phyloP scores from a whole-genome alignment of 805 yeast species.

The Pichia heedii region DNA sequence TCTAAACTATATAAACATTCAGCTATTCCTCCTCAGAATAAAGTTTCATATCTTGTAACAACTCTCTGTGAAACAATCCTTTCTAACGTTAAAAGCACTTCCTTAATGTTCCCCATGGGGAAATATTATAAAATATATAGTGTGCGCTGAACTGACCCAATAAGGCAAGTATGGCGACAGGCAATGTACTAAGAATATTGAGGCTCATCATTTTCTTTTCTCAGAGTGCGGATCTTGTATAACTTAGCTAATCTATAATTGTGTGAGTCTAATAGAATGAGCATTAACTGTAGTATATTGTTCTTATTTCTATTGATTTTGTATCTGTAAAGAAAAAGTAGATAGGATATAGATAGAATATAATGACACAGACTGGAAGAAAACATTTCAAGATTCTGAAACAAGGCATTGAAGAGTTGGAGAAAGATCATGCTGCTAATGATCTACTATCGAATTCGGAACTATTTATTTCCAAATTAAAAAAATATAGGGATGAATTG shows the following conservation, averaged over 20 bases:
- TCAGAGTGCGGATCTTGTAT: too few species aligned
- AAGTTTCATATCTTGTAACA: neutral
- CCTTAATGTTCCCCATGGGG: neutral
- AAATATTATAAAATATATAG: neutral
- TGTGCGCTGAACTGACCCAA: neutral
- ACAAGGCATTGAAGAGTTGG: constrained; percentile 28
- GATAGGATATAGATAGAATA: too few species aligned
- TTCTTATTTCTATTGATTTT: too few species aligned
- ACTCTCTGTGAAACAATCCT: neutral
- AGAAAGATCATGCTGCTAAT: constrained; percentile 44
- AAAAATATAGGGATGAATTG: neutral
- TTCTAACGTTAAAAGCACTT: neutral
- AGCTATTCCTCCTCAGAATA: neutral
- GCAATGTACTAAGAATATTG: neutral
- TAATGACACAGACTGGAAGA: neutral
- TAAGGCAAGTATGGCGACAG: neutral
- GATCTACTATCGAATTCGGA: constrained; percentile 31
- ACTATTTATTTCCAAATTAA: neutral
- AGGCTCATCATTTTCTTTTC: neutral
- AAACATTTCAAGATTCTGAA: neutral
- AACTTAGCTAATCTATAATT: too few species aligned
- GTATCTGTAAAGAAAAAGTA: too few species aligned
- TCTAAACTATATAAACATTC: too few species aligned
- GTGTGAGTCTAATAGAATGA: too few species aligned
- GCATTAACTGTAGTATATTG: too few species aligned